Conservation (phyloP, 495 filamentous ascomycete genomes). For the Penicillium mononematosum region DNA sequence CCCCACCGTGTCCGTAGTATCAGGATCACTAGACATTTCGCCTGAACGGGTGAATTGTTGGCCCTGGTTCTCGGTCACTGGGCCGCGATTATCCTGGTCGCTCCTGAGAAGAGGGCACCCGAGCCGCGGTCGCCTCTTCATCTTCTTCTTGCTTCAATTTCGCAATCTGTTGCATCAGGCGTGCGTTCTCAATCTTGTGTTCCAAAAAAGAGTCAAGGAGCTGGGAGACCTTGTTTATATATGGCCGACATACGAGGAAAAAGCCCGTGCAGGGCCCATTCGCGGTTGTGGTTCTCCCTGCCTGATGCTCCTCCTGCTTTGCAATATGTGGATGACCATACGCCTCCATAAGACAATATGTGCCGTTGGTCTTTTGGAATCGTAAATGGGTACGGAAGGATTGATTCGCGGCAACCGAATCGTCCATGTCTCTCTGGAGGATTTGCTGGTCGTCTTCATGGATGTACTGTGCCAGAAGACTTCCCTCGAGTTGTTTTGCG, state of each 20-base stretch:
- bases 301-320: slow-evolving; percentile 54
- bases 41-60: slow-evolving; percentile 11
- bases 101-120: slow-evolving; percentile 9
- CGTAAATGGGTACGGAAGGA: slow-evolving; percentile 86
- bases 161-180: slow-evolving; percentile 76
- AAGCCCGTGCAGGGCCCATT: slow-evolving; percentile 79
- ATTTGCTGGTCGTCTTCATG: slow-evolving; percentile 85
- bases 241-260: slow-evolving; percentile 91
- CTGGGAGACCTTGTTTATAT: slow-evolving; percentile 81
- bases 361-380: slow-evolving; percentile 71
- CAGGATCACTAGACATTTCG: slow-evolving; percentile 23
- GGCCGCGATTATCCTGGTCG: slow-evolving; percentile 6
- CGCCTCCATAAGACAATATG: slow-evolving; percentile 79
- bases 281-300: slow-evolving; percentile 46
- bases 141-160: slow-evolving; percentile 84
- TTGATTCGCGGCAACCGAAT: slow-evolving; percentile 80
- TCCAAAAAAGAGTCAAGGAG: slow-evolving; percentile 92
- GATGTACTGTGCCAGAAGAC: slow-evolving; percentile 74
- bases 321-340: slow-evolving; percentile 89
- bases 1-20: slow-evolving; percentile 47
- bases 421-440: slow-evolving; percentile 86
- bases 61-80: not conserved
- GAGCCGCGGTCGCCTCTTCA: slow-evolving; percentile 60
- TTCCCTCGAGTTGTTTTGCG: slow-evolving; percentile 65
- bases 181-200: slow-evolving; percentile 96